Evolutionary conservation across 306 rosid genomes (phyloP), one percentile per base, ranked within the genome.

Genomic region (Cucurbita argyrosperma): DNA sequence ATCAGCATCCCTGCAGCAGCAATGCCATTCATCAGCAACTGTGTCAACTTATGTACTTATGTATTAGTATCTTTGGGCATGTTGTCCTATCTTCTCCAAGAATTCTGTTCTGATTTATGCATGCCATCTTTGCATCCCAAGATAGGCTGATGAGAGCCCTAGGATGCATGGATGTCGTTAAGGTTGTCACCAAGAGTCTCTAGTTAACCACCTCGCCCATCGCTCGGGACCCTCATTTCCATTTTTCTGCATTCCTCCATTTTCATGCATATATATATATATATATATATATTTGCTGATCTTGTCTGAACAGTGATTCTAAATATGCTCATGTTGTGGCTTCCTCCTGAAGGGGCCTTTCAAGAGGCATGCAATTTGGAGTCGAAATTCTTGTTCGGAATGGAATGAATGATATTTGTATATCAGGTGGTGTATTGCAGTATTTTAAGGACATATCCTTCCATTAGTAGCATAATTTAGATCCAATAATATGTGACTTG

Each of bases 1-100:
- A 77, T 84, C 81, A 82, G 85, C 76, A 72, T 80, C 79, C 72
- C 82, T 84, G 71, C 77, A 89, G 71, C 77, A 89, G 83, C 76
- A 75, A 79, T 84, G 55, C 59, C 76, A 15, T 70, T 70, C 54
- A 75, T 67, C 81, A 79, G 85, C 82, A 58, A 71, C 76, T 79
- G 72, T 83, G 78, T 79, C 78, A 66, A 72, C 75, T 73, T 70
- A 75, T 80, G 77, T 82, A 64, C 78, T 42, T 65, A 67, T 78
- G 30, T 46, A 54, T 56, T 70, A 35, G 74, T 50, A 70, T 70
- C 74, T 70, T 70, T 70, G 74, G 74, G 74, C 74, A 70, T 70
- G 74, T 51, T 70, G 15, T 21, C 72, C 54, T 52, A 70, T 70
- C 59, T 49, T 70, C 74, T 51, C 74, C 74, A 16, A 35, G 14